A percentile compares a stretch with the other conserved stretches of the same genome.
These are phyloP conservation scores for Coemansia pectinata DNA, from an alignment of 192 early-diverging fungal species.

Conservation along the genomic window DNA sequence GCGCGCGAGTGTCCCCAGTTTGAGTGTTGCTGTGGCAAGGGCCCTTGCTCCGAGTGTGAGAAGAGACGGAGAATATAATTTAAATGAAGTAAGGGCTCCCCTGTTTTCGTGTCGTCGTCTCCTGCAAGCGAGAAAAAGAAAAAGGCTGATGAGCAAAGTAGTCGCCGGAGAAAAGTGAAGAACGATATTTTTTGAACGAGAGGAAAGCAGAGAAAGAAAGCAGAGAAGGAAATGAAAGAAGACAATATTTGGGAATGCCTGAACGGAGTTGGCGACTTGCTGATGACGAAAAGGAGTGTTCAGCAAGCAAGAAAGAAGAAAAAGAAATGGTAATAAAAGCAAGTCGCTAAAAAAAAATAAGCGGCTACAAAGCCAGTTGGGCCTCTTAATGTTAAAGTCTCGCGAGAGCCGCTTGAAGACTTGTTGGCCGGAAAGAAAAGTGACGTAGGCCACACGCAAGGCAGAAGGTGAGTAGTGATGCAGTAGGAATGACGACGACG, in stretches of 20 bases:
- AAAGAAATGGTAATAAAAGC: background rate
- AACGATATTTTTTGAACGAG: background rate
- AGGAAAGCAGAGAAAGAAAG: background rate
- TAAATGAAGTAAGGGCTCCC: background rate
- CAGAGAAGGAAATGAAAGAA: background rate
- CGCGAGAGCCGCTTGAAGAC: background rate
- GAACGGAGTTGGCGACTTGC: background rate
- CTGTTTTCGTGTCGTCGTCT: background rate
- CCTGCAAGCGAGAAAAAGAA: background rate
- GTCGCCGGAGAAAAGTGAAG: background rate
- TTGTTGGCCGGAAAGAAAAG: background rate
- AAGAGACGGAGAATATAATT: slow-evolving; percentile 3
- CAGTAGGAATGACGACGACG: background rate
- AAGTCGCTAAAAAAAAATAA: background rate
- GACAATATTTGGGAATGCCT: background rate
- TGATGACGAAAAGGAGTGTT: background rate
- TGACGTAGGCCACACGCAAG: background rate
- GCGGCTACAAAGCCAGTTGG: background rate
- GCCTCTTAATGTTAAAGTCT: background rate
- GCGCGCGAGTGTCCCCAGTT: slow-evolving; percentile 1
- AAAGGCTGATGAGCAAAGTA: background rate
- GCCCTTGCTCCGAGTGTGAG: background rate
- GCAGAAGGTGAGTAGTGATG: background rate
- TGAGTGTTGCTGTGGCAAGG: background rate
- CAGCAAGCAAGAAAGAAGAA: background rate